These are phyloP conservation scores for Viola pubescens DNA, from an alignment of 441 rosid species.

Conservation along the genomic window DNA sequence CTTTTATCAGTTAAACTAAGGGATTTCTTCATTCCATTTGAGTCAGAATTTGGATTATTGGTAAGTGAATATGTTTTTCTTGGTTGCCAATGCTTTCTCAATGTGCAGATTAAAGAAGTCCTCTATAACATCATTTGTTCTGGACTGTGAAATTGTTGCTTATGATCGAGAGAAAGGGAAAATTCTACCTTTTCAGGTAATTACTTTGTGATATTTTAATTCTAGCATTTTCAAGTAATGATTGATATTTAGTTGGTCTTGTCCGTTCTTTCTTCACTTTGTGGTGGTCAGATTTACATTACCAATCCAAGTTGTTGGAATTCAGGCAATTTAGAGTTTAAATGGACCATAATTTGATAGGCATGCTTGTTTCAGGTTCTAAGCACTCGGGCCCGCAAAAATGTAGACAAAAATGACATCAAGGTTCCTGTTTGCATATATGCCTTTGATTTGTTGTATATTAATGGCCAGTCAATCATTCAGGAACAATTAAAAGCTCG, in stretches of 20 bases:
- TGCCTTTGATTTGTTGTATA: constrained; percentile 82
- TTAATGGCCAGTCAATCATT: constrained; percentile 67
- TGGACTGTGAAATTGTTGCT: constrained; percentile 93
- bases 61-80: not conserved
- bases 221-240: not conserved
- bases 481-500: constrained; percentile 65
- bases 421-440: constrained; percentile 84
- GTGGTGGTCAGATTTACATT: too few species aligned
- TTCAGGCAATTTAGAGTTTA: constrained; percentile 10
- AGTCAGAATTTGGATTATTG: not conserved
- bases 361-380: constrained; percentile 41
- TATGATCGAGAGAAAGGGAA: constrained; percentile 59
- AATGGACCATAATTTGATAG: constrained; percentile 8
- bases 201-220: not conserved
- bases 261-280: not conserved
- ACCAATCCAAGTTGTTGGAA: not conserved
- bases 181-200: constrained; percentile 93
- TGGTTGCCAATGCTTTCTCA: constrained; percentile 15
- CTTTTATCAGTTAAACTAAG: not conserved
- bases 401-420: constrained; percentile 68
- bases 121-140: constrained; percentile 58
- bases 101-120: constrained; percentile 70
- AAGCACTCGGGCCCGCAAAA: constrained; percentile 75
- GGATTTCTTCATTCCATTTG: not conserved
- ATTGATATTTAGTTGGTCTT: not conserved